phyloP scores from a whole-genome alignment of 768 basidiomycete species.

The Dioszegia crocea region DNA sequence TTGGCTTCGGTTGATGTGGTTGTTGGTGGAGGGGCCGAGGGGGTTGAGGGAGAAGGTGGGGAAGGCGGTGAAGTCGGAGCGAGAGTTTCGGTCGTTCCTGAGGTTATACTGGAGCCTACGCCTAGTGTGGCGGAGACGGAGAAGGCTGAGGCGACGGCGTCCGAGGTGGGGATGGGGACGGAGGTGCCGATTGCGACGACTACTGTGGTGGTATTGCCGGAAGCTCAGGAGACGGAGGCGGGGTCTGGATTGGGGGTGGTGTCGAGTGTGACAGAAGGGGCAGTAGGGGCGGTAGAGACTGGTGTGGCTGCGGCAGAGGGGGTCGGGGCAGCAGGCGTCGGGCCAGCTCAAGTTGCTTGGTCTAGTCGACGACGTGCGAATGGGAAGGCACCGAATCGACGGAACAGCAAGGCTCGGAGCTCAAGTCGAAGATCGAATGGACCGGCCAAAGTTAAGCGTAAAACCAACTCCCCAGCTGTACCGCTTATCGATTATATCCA shows the following conservation, averaged over 20 bases:
- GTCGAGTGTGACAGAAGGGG: too few species aligned
- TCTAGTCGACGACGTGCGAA: neutral
- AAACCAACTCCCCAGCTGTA: neutral
- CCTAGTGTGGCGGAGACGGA: neutral
- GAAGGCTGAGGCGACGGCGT: neutral
- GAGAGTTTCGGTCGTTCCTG: constrained; percentile 2
- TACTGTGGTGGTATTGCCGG: neutral
- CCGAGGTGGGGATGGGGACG: neutral
- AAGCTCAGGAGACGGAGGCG: neutral
- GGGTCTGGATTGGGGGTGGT: neutral
- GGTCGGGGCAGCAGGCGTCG: neutral
- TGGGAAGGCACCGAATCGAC: neutral
- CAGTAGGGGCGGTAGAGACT: neutral
- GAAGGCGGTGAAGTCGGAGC: constrained; percentile 1
- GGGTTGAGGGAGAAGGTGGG: neutral
- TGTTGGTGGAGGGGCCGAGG: constrained; percentile 1
- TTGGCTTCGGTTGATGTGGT: constrained; percentile 26
- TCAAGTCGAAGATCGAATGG: neutral
- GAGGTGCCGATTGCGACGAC: neutral
- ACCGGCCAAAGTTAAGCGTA: neutral
- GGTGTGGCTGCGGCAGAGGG: neutral
- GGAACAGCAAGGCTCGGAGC: too few species aligned
- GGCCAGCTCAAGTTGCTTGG: neutral
- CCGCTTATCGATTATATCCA: constrained; percentile 52
- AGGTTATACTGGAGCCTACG: neutral